Percentiles rank a stretch among this genome's conserved stretches.
Conservation (phyloP, 2,329 filamentous ascomycete species). For the Gremmenia infestans region DNA sequence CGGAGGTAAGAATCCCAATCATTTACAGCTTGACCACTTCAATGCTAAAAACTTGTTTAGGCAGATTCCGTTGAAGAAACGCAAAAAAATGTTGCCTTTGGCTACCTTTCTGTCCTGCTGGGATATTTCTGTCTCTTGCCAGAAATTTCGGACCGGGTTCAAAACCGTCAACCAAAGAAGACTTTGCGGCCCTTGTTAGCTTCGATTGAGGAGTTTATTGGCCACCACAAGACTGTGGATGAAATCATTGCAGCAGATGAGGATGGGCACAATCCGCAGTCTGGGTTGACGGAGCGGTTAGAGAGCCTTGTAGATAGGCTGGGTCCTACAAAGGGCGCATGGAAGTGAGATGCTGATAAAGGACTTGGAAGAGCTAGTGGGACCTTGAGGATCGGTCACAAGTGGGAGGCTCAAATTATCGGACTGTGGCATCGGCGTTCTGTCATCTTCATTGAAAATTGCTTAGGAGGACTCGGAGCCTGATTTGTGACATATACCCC, state of each 20-base stretch:
- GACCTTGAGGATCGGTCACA: neutral
- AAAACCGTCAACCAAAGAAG: constrained; percentile 38
- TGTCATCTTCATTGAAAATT: neutral
- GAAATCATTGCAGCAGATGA: constrained; percentile 36
- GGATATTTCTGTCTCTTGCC: constrained; percentile 68
- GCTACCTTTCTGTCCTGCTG: constrained; percentile 79
- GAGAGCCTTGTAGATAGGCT: constrained; percentile 24
- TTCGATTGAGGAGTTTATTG: constrained; percentile 58
- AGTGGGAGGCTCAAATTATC: neutral
- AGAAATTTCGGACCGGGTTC: constrained; percentile 39
- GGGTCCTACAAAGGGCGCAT: neutral
- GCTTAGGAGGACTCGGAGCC: neutral
- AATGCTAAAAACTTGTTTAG: constrained; percentile 35
- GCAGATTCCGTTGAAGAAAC: constrained; percentile 70
- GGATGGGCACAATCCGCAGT: constrained; percentile 38
- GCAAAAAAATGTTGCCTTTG: constrained; percentile 75
- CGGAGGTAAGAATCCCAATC: constrained; percentile 52
- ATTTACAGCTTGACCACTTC: neutral
- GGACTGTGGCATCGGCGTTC: neutral
- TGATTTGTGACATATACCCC: constrained; percentile 3
- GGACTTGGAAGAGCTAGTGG: neutral
- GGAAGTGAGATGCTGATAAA: neutral
- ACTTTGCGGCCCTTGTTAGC: constrained; percentile 47
- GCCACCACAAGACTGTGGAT: constrained; percentile 55
- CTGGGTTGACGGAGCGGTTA: constrained; percentile 38